Base-by-base conservation (phyloP, 306 rosid species). In the Hylodesmum podocarpum region DNA sequence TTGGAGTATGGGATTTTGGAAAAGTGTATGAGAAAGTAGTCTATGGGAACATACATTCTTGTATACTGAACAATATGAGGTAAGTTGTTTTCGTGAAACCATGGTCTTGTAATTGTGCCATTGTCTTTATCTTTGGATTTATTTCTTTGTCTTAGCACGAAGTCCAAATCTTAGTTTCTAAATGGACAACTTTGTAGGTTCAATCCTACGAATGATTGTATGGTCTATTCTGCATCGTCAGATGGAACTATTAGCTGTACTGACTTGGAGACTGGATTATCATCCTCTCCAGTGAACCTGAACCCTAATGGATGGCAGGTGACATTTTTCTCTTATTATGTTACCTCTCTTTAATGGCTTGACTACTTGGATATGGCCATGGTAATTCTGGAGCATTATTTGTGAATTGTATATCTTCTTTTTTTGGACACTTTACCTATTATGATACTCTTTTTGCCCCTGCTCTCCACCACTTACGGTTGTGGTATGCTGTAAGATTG, bases 291-390 rank as follows among this genome's bases (percentile, higher is more conserved):
- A 31, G 81, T 94, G 91, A 84, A 94, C 81, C 84, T 90, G 67
- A 94, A 91, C 66, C 98, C 97, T 47, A 90, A 19, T 16, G 98
- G 98, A 57, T 94, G 97, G 98, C 98, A 79, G 97, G 98, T 94
- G 63, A 55, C 31, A 8, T 15, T 16, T 77, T 54, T 63, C 18
- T 36, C 73, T 28, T 55, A 19, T 67, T 73, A 50, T 51, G 14
- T 63, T 53, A 46, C 39, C 31, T 25, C 3, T 22, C 47, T 74
- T 57, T 36, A 33, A 4, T 47, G 54, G 62, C 27, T 44, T 63
- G 66, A 40, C 63, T 58, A 40, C 34, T 34, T 39, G 44, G 71
- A 70, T 64, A 46, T 58, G 54, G 18, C 46, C 64, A 39, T 11
- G 28, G 40, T 29, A 22, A 66, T 50, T 25, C 5, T 8, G 33